Evolutionary conservation across 345 rosid species (phyloP).

Genomic region (Aegle marmelos): DNA sequence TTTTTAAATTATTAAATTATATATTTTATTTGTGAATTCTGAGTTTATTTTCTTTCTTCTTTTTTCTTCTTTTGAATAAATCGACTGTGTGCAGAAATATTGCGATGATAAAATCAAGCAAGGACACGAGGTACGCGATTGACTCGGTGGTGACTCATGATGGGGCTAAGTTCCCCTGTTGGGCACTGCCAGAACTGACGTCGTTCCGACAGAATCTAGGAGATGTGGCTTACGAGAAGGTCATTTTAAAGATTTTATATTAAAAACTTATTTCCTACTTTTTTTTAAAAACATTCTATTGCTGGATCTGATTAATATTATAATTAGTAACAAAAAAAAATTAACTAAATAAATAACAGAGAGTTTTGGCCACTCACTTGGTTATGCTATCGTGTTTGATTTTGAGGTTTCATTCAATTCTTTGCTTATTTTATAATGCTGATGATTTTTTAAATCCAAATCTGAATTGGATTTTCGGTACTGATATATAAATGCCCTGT

Average conservation of each 20-base stretch:
- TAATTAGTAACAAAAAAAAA: no score
- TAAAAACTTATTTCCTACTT: no score
- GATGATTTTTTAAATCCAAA: no score
- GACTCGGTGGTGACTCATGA: conserved; percentile 85
- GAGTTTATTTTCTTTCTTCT: background rate
- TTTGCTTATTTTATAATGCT: no score
- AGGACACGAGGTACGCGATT: conserved; percentile 67
- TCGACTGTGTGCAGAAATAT: conserved; percentile 42
- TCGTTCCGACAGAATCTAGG: conserved; percentile 54
- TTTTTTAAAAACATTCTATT: background rate
- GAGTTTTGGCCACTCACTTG: no score
- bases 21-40: no score
- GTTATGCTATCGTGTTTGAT: no score
- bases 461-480: background rate
- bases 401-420: no score
- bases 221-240: conserved; percentile 62
- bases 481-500: no score
- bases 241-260: background rate
- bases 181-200: conserved; percentile 73
- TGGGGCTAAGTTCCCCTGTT: conserved; percentile 74
- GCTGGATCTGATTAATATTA: no score
- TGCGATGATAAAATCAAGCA: conserved; percentile 77
- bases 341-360: no score
- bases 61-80: background rate
- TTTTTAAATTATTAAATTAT: no score